Conservation (phyloP, 2,329 filamentous ascomycete genomes). For the Lasiodiplodia theobromae region DNA sequence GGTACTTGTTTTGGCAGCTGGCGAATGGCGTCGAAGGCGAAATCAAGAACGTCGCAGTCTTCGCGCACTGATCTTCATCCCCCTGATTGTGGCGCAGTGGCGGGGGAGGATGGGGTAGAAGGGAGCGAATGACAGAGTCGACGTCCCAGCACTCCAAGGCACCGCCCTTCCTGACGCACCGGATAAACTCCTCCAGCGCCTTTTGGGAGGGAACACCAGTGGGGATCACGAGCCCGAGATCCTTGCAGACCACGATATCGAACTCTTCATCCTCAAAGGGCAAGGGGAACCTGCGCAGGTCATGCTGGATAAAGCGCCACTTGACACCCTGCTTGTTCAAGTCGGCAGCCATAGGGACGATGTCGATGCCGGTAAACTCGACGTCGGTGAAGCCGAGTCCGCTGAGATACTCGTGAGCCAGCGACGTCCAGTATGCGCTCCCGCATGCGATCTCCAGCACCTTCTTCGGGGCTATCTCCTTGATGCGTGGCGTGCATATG, state of each 20-base stretch:
- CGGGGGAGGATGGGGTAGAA: slow-evolving; percentile 77
- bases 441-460: slow-evolving; percentile 90
- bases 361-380: slow-evolving; percentile 82
- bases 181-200: slow-evolving; percentile 75
- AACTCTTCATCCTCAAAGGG: slow-evolving; percentile 83
- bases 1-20: slow-evolving; percentile 78
- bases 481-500: slow-evolving; percentile 73
- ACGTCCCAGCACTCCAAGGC: slow-evolving; percentile 89
- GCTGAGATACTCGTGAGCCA: slow-evolving; percentile 82
- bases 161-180: slow-evolving; percentile 79
- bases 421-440: slow-evolving; percentile 86
- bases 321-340: slow-evolving; percentile 76
- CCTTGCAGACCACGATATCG: slow-evolving; percentile 88
- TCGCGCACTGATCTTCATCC: slow-evolving; percentile 68
- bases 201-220: slow-evolving; percentile 61
- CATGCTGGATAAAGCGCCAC: slow-evolving; percentile 89
- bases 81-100: slow-evolving; percentile 64
- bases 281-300: slow-evolving; percentile 76
- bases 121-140: slow-evolving; percentile 82
- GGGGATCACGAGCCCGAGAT: slow-evolving; percentile 74
- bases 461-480: slow-evolving; percentile 72
- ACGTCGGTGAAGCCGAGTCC: slow-evolving; percentile 72
- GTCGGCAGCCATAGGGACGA: slow-evolving; percentile 74
- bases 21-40: slow-evolving; percentile 83
- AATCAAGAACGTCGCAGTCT: slow-evolving; percentile 81